A percentile compares a stretch with the other conserved stretches of the same genome.
These are phyloP conservation scores for Xylariaceae sp. DNA, from an alignment of 2,329 filamentous ascomycete genomes.

Conservation along the genomic window DNA sequence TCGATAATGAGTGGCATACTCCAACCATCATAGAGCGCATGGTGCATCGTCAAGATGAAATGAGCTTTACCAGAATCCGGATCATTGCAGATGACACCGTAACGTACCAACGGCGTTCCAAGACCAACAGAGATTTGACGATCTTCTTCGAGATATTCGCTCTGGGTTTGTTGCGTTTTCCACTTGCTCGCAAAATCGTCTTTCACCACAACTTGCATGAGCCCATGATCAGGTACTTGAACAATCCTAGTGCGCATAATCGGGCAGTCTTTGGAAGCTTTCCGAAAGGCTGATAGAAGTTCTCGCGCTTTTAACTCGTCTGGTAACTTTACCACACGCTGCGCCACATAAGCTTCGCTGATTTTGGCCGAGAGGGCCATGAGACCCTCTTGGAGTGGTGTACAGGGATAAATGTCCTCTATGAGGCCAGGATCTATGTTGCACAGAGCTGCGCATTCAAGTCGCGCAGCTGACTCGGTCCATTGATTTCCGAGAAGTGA, in stretches of 20 bases:
- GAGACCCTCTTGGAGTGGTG: constrained; percentile 51
- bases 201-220: constrained; percentile 45
- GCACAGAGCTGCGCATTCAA: constrained; percentile 40
- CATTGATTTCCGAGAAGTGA: constrained; percentile 37
- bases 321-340: constrained; percentile 42
- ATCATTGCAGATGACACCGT: constrained; percentile 37
- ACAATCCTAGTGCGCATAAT: constrained; percentile 49
- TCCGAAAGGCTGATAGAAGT: constrained; percentile 42
- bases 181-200: constrained; percentile 33
- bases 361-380: constrained; percentile 50
- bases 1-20: constrained; percentile 48
- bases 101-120: constrained; percentile 44
- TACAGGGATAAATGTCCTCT: constrained; percentile 53
- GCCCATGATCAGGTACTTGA: constrained; percentile 40
- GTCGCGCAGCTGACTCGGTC: constrained; percentile 31
- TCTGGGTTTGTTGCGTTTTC: constrained; percentile 32
- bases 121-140: constrained; percentile 40
- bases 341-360: constrained; percentile 50
- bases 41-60: constrained; percentile 54
- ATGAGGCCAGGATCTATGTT: constrained; percentile 33
- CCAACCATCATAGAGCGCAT: constrained; percentile 56
- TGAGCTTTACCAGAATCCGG: constrained; percentile 30
- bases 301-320: constrained; percentile 33
- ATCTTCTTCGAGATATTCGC: constrained; percentile 40
- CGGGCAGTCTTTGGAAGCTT: constrained; percentile 34